These are phyloP conservation scores for Cornus suecica DNA, from an alignment of 148 eudicot species.

Conservation along the genomic window DNA sequence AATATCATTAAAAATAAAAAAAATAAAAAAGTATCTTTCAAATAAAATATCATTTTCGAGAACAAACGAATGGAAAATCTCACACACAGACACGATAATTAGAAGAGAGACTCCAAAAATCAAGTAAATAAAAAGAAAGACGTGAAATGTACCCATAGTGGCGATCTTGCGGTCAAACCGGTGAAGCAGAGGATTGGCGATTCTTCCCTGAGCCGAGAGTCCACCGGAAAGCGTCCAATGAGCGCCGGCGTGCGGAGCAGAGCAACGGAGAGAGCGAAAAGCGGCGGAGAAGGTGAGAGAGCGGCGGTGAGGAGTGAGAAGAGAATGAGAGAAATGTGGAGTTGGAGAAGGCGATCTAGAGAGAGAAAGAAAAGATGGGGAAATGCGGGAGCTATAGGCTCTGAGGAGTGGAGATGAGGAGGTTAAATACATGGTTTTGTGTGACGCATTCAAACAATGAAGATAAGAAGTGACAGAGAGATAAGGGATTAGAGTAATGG, in stretches of 20 bases:
- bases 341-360: slow-evolving; percentile 10
- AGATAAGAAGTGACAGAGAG: slow-evolving; percentile 11
- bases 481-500: slow-evolving; percentile 5
- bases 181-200: slow-evolving; percentile 7
- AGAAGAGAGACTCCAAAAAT: not conserved
- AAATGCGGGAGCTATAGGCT: slow-evolving; percentile 9
- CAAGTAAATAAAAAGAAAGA: not conserved
- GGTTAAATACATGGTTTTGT: slow-evolving; percentile 22
- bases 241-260: slow-evolving; percentile 37
- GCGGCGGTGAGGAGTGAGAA: slow-evolving; percentile 14
- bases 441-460: slow-evolving; percentile 17
- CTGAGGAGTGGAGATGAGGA: slow-evolving; percentile 19
- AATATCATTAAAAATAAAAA: too few species aligned
- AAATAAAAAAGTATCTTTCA: too few species aligned
- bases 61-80: too few species aligned
- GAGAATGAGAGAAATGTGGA: not conserved
- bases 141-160: slow-evolving; percentile 39
- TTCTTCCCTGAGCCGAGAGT: slow-evolving; percentile 37
- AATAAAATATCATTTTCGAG: too few species aligned
- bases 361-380: not conserved
- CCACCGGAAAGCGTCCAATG: slow-evolving; percentile 46
- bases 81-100: too few species aligned
- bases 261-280: slow-evolving; percentile 19
- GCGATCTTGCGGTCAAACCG: slow-evolving; percentile 37
- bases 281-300: slow-evolving; percentile 24